Conservation (phyloP, 306 rosid genomes). For the Carpinus viminea region DNA sequence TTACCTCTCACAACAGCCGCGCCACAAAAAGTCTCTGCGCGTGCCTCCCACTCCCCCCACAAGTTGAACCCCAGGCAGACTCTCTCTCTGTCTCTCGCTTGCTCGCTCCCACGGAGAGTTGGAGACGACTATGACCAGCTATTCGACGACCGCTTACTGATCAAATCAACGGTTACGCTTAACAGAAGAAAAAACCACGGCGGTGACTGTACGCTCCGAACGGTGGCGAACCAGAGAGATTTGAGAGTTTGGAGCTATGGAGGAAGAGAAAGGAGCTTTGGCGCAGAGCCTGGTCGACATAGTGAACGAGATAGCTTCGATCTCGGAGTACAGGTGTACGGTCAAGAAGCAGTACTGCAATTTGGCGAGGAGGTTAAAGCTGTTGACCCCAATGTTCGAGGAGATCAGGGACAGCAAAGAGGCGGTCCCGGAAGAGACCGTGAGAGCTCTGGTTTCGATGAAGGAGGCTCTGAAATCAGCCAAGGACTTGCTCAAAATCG, state of each 20-base stretch:
- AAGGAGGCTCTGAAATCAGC: slow-evolving; percentile 69
- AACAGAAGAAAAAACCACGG: neutral
- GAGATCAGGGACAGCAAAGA: slow-evolving; percentile 74
- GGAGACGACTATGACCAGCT: slow-evolving; percentile 29
- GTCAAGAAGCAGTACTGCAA: slow-evolving; percentile 92
- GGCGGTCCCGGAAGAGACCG: slow-evolving; percentile 41
- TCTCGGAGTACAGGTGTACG: slow-evolving; percentile 73
- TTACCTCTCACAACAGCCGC: slow-evolving; percentile 37
- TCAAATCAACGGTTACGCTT: neutral
- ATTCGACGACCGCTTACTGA: neutral
- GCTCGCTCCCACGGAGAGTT: slow-evolving; percentile 25
- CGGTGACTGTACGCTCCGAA: neutral
- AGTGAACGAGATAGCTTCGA: slow-evolving; percentile 67
- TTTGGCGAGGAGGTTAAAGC: slow-evolving; percentile 84
- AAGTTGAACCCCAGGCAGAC: neutral
- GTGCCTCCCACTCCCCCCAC: slow-evolving; percentile 8
- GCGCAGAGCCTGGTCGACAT: slow-evolving; percentile 53
- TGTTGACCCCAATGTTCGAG: slow-evolving; percentile 85
- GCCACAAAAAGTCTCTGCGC: slow-evolving; percentile 30
- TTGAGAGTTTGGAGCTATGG: slow-evolving; percentile 51
- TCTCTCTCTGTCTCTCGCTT: neutral
- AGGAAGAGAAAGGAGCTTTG: slow-evolving; percentile 52
- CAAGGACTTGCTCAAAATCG: slow-evolving; percentile 72
- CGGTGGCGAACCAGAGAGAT: slow-evolving; percentile 34
- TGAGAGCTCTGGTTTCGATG: slow-evolving; percentile 60